A percentile compares a stretch with the other conserved stretches of the same genome.
These are phyloP conservation scores for Coelastrella sp. DNA, from an alignment of 139 green algal species.

Conservation along the genomic window DNA sequence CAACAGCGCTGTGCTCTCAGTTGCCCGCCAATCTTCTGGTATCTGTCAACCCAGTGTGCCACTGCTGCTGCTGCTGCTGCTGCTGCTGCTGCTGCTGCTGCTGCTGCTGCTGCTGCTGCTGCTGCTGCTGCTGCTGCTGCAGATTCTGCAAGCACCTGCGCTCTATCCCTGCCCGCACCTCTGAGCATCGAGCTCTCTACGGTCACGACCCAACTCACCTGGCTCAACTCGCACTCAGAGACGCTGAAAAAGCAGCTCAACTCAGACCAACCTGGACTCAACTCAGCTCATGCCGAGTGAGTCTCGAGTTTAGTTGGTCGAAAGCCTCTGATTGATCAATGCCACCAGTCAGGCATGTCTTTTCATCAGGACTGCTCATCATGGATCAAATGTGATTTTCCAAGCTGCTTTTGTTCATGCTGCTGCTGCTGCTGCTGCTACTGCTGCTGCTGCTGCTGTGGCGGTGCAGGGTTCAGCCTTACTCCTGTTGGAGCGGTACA, in stretches of 20 bases:
- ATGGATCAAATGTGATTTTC: too few relatives aligned
- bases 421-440: background rate
- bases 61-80: background rate
- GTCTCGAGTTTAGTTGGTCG: background rate
- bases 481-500: conserved; percentile 65
- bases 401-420: background rate
- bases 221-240: conserved; percentile 68
- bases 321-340: background rate
- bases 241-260: conserved; percentile 61
- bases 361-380: background rate
- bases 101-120: background rate
- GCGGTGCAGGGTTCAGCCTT: conserved; percentile 56
- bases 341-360: background rate
- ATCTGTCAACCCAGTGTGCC: background rate
- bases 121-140: conserved; percentile 23
- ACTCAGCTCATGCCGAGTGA: conserved; percentile 51
- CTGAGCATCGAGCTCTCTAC: conserved; percentile 71
- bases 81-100: background rate
- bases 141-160: conserved; percentile 56
- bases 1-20: too few relatives aligned
- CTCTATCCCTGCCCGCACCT: conserved; percentile 59
- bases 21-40: background rate
- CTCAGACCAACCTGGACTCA: conserved; percentile 41
- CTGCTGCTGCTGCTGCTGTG: background rate
- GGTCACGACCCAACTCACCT: conserved; percentile 78